phyloP scores from a whole-genome alignment of 352 stramenopile genomes.

The Lagenidium giganteum region DNA sequence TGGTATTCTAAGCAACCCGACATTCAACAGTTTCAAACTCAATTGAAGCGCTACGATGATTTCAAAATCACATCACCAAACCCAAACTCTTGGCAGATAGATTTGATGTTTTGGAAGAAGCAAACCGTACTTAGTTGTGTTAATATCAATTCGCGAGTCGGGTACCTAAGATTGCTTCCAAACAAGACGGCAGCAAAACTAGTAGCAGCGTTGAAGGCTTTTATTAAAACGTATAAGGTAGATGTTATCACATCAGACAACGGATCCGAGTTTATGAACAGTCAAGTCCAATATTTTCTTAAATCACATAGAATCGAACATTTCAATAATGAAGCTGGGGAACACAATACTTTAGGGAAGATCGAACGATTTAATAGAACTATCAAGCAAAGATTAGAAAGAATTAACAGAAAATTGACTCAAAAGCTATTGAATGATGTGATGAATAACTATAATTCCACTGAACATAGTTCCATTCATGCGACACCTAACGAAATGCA shows the following conservation, averaged over 20 bases:
- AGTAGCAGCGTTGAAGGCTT: constrained; percentile 16
- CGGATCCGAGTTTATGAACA: constrained; percentile 30
- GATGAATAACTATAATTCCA: constrained; percentile 35
- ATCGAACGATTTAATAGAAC: constrained; percentile 40
- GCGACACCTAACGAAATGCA: constrained; percentile 21
- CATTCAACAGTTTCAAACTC: constrained; percentile 20
- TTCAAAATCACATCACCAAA: constrained; percentile 19
- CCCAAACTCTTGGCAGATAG: constrained; percentile 24
- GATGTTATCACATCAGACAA: constrained; percentile 31
- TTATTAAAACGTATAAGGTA: constrained; percentile 18
- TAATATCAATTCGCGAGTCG: constrained; percentile 33
- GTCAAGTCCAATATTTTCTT: constrained; percentile 17
- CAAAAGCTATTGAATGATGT: constrained; percentile 18
- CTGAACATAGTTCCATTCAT: constrained; percentile 18
- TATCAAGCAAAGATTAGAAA: constrained; percentile 24
- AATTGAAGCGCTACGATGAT: constrained; percentile 1
- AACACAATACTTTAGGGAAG: constrained; percentile 34
- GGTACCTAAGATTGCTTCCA: constrained; percentile 26
- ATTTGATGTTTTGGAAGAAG: constrained; percentile 18
- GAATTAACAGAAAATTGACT: constrained; percentile 14
- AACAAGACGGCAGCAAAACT: constrained; percentile 28
- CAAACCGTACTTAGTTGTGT: constrained; percentile 21
- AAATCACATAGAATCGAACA: constrained; percentile 27
- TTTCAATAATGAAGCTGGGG: constrained; percentile 30
- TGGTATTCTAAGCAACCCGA: constrained; percentile 12